Evolutionary conservation across 2,329 filamentous ascomycete genomes (phyloP).

Genomic region (Fusarium brachygibbosum): DNA sequence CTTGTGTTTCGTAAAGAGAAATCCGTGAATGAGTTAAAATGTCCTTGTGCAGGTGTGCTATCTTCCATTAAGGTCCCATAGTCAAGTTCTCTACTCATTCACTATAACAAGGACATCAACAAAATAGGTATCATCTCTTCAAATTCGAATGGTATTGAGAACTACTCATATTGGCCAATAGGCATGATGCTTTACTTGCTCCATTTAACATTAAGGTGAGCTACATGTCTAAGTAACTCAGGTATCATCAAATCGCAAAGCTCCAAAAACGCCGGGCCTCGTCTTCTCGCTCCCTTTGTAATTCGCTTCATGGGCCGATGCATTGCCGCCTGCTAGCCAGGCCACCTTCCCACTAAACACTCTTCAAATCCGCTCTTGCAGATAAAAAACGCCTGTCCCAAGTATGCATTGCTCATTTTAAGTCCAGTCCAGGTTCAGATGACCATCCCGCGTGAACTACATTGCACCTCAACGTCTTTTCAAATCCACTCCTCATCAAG

Average conservation of each 20-base stretch:
- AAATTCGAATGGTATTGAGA: constrained; percentile 11
- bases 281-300: constrained; percentile 16
- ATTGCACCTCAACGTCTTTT: constrained; percentile 26
- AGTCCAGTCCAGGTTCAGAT: constrained; percentile 27
- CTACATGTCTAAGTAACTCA: constrained; percentile 44
- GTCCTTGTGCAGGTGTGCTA: not conserved
- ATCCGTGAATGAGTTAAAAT: not conserved
- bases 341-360: constrained; percentile 20
- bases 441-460: constrained; percentile 15
- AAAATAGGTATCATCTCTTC: not conserved
- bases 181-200: constrained; percentile 8
- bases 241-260: constrained; percentile 48
- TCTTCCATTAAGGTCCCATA: not conserved
- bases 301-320: constrained; percentile 12
- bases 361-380: constrained; percentile 19
- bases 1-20: not conserved
- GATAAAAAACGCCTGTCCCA: constrained; percentile 29
- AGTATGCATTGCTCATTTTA: constrained; percentile 26
- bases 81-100: not conserved
- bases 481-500: constrained; percentile 56
- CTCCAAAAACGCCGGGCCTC: constrained; percentile 40
- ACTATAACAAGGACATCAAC: not conserved
- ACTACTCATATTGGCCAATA: not conserved
- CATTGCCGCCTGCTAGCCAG: constrained; percentile 1
- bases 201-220: constrained; percentile 34